These are phyloP conservation scores for Plenodomus tracheiphilus DNA, from an alignment of 2,329 filamentous ascomycete genomes.

Conservation along the genomic window DNA sequence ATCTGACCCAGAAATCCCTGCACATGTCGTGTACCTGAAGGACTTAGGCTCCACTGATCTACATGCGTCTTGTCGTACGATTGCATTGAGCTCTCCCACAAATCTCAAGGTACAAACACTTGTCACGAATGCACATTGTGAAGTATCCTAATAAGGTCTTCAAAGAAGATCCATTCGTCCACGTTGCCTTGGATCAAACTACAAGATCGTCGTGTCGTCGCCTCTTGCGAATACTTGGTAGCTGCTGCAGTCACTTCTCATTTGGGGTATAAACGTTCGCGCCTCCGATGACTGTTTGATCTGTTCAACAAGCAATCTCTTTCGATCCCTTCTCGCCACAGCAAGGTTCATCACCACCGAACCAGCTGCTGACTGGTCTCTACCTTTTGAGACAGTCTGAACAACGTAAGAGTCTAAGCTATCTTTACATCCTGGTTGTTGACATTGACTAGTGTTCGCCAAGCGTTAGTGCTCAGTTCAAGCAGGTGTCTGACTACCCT, in stretches of 20 bases:
- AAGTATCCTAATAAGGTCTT: neutral
- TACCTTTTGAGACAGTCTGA: neutral
- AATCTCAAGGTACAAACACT: constrained; percentile 9
- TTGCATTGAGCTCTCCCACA: constrained; percentile 4
- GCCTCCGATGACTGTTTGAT: constrained; percentile 8
- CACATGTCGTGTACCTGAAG: too few relatives aligned
- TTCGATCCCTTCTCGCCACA: neutral
- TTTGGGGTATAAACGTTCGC: constrained; percentile 22
- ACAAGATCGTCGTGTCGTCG: neutral
- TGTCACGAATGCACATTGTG: neutral
- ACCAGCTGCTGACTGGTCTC: neutral
- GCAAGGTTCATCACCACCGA: constrained; percentile 4
- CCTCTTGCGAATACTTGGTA: neutral
- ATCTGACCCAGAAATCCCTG: too few relatives aligned
- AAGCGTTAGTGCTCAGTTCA: neutral
- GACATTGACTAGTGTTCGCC: neutral
- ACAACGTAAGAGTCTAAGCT: neutral
- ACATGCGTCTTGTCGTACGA: constrained; percentile 9
- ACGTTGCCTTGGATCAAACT: neutral
- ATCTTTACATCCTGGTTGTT: neutral
- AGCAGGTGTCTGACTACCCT: neutral
- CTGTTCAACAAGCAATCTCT: neutral
- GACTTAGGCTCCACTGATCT: too few relatives aligned
- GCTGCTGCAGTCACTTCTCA: constrained; percentile 1
- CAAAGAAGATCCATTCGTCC: constrained; percentile 3